A percentile compares a stretch with the other conserved stretches of the same genome.
Evolutionary conservation across 257 asterid genomes (phyloP).

Genomic region (Solanum stenotomum): DNA sequence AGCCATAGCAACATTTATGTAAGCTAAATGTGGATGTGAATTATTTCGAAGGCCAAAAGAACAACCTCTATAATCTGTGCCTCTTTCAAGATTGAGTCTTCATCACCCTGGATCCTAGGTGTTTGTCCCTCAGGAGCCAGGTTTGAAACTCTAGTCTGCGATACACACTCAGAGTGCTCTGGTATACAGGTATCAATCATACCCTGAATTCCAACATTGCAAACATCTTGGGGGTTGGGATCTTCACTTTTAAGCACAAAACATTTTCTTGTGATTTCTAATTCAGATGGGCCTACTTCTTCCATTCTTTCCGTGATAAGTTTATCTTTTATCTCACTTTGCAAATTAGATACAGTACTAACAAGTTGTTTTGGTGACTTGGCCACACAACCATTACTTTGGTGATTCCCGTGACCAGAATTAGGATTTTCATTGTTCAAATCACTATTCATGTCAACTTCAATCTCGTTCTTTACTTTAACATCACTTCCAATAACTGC

Average conservation of each 20-base stretch:
- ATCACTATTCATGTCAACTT: slow-evolving; percentile 22
- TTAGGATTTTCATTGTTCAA: slow-evolving; percentile 14
- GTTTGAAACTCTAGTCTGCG: slow-evolving; percentile 23
- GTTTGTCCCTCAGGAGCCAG: slow-evolving; percentile 30
- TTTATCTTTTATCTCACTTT: slow-evolving; percentile 26
- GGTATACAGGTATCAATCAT: slow-evolving; percentile 19
- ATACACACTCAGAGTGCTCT: slow-evolving; percentile 23
- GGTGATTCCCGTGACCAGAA: slow-evolving; percentile 27
- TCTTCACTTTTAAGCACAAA: slow-evolving; percentile 15
- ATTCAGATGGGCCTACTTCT: slow-evolving; percentile 17
- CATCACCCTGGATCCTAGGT: slow-evolving; percentile 47
- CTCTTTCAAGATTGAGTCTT: slow-evolving; percentile 78
- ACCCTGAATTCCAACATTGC: slow-evolving; percentile 17
- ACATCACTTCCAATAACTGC: slow-evolving; percentile 20
- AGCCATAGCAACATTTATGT: slow-evolving; percentile 2
- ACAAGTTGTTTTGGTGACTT: slow-evolving; percentile 26
- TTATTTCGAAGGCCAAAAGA: background rate
- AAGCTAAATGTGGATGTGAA: background rate
- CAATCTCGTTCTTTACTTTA: slow-evolving; percentile 29
- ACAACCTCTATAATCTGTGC: slow-evolving; percentile 78
- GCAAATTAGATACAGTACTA: slow-evolving; percentile 24
- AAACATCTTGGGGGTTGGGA: slow-evolving; percentile 19
- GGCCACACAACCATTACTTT: slow-evolving; percentile 24
- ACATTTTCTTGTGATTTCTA: slow-evolving; percentile 30
- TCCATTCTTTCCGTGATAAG: slow-evolving; percentile 21